These are phyloP conservation scores for Hanseniaspora clermontiae DNA, from an alignment of 805 yeast genomes.

Conservation along the genomic window DNA sequence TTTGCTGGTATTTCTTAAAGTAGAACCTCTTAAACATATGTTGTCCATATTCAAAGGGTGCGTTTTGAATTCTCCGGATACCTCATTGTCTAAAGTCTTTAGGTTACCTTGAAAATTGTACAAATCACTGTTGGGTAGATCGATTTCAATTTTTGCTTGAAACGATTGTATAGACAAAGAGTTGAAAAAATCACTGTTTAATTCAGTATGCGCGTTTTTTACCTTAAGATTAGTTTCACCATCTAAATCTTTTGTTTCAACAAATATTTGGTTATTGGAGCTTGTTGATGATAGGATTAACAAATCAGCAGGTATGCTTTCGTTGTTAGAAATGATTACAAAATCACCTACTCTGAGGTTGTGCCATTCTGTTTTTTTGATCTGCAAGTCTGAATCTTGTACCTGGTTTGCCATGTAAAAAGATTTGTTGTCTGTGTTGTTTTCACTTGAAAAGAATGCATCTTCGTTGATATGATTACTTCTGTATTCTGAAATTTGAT, in stretches of 20 bases:
- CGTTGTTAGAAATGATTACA: constrained; percentile 58
- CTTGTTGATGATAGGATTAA: constrained; percentile 56
- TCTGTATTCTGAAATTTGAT: background rate
- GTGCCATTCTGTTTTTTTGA: constrained; percentile 45
- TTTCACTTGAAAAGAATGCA: background rate
- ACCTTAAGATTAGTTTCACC: constrained; percentile 91
- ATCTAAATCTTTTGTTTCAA: constrained; percentile 95
- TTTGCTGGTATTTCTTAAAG: constrained; percentile 68
- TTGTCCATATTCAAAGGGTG: constrained; percentile 68
- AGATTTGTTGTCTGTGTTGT: background rate
- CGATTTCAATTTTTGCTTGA: constrained; percentile 49
- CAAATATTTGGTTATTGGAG: constrained; percentile 47
- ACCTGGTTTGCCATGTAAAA: constrained; percentile 6
- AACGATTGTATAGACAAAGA: constrained; percentile 40
- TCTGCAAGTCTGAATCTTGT: background rate
- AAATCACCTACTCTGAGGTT: constrained; percentile 80
- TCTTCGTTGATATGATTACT: background rate
- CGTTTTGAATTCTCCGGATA: constrained; percentile 28
- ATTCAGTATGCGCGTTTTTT: constrained; percentile 50
- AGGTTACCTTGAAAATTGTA: constrained; percentile 82
- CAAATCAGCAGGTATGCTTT: constrained; percentile 90
- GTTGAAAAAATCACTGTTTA: constrained; percentile 39
- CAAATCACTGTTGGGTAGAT: constrained; percentile 84
- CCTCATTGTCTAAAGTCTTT: constrained; percentile 27
- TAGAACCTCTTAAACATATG: constrained; percentile 81